Evolutionary conservation across 1,284 basidiomycete species (phyloP).

Genomic region (Cryptococcus sp.): DNA sequence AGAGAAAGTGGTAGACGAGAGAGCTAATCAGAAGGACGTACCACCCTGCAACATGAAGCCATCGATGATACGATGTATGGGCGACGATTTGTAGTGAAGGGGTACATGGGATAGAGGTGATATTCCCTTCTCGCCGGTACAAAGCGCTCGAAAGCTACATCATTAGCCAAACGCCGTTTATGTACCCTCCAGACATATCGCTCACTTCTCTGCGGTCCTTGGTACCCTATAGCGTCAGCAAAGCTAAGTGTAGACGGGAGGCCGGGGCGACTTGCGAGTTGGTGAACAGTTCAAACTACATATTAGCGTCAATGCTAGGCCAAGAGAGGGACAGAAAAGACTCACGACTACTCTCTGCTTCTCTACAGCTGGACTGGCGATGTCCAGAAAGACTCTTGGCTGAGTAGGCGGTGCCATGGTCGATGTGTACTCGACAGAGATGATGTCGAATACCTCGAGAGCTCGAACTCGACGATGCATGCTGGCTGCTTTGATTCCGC

Average conservation of each 20-base stretch:
- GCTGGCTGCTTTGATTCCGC: no score
- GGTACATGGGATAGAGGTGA: constrained; percentile 59
- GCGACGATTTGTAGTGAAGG: constrained; percentile 74
- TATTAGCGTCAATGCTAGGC: constrained; percentile 3
- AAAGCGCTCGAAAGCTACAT: constrained; percentile 73
- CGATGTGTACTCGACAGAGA: no score
- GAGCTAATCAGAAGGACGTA: no score
- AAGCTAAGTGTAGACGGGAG: background rate
- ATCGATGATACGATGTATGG: constrained; percentile 71
- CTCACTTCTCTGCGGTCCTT: constrained; percentile 79
- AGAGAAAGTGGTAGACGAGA: no score
- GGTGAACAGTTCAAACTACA: constrained; percentile 69
- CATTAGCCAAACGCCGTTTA: constrained; percentile 4
- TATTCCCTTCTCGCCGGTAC: constrained; percentile 77
- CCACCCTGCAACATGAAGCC: constrained; percentile 83
- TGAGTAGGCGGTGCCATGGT: constrained; percentile 22
- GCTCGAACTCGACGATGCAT: no score
- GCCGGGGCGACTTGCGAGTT: constrained; percentile 42
- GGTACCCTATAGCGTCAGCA: constrained; percentile 52
- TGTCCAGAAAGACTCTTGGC: constrained; percentile 63
- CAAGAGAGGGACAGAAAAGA: constrained; percentile 1
- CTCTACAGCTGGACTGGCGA: constrained; percentile 53
- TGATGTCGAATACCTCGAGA: no score
- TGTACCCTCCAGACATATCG: constrained; percentile 1
- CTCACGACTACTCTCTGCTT: constrained; percentile 54